phyloP scores from a whole-genome alignment of 2,329 filamentous ascomycete species.

The Venturia pyrina region DNA sequence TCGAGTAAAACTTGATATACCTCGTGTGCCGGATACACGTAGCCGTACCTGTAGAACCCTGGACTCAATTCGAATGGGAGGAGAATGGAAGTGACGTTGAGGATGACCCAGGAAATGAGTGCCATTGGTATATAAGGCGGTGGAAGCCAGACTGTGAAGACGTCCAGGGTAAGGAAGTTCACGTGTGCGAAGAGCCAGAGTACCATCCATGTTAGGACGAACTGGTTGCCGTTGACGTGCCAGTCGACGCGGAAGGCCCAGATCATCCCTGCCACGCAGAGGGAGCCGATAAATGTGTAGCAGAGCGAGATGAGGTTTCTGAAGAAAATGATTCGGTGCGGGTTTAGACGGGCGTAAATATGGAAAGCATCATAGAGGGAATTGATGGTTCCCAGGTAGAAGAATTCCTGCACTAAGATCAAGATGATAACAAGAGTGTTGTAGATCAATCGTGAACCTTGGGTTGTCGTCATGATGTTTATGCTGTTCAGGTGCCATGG shows the following conservation, averaged over 20 bases:
- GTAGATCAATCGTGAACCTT: slow-evolving; percentile 34
- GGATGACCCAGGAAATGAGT: slow-evolving; percentile 34
- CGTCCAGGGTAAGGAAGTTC: slow-evolving; percentile 36
- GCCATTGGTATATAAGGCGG: slow-evolving; percentile 34
- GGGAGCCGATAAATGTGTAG: slow-evolving; percentile 32
- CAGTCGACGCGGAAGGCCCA: slow-evolving; percentile 35
- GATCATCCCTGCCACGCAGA: slow-evolving; percentile 31
- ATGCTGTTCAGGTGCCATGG: slow-evolving; percentile 28
- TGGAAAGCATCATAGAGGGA: slow-evolving; percentile 30
- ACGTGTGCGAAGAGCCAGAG: slow-evolving; percentile 21
- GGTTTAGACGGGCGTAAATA: slow-evolving; percentile 24
- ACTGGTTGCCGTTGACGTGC: slow-evolving; percentile 31
- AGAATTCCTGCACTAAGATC: slow-evolving; percentile 39
- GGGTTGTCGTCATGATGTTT: slow-evolving; percentile 32
- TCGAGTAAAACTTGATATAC: slow-evolving; percentile 32
- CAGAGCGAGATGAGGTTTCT: slow-evolving; percentile 26
- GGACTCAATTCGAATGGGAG: slow-evolving; percentile 34
- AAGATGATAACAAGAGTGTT: slow-evolving; percentile 37
- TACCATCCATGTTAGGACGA: slow-evolving; percentile 33
- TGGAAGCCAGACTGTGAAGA: slow-evolving; percentile 32
- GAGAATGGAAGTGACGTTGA: slow-evolving; percentile 34
- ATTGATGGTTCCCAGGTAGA: slow-evolving; percentile 37
- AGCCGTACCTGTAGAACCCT: slow-evolving; percentile 32
- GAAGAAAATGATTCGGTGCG: slow-evolving; percentile 20
- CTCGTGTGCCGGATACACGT: slow-evolving; percentile 31